Evolutionary conservation across 768 basidiomycete genomes (phyloP).

Genomic region (Suillus weaverae): DNA sequence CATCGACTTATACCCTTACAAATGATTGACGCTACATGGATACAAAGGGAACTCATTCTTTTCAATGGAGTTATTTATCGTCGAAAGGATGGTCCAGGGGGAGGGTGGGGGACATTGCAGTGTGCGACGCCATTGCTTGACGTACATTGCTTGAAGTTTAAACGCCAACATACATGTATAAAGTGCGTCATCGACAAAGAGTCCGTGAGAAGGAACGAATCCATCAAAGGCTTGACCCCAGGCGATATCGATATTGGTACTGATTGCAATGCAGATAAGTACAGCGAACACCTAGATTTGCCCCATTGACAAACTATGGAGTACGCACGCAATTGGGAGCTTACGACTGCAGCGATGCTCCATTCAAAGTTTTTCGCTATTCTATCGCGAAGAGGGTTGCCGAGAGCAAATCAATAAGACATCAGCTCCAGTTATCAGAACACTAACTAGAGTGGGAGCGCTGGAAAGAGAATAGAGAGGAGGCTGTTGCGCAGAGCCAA

Average conservation of each 20-base stretch:
- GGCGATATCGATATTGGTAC: constrained; percentile 64
- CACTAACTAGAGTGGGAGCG: constrained; percentile 66
- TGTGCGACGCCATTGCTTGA: too few relatives aligned
- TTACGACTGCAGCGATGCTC: constrained; percentile 62
- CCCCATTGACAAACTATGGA: constrained; percentile 9
- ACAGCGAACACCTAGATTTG: constrained; percentile 60
- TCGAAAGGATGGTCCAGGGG: too few relatives aligned
- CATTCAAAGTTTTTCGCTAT: constrained; percentile 70
- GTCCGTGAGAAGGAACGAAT: constrained; percentile 67
- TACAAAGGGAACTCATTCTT: too few relatives aligned
- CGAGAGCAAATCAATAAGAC: constrained; percentile 72
- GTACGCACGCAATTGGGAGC: too few relatives aligned
- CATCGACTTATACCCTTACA: too few relatives aligned
- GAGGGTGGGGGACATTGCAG: too few relatives aligned
- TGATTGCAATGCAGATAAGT: constrained; percentile 72
- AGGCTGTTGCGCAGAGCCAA: constrained; percentile 83
- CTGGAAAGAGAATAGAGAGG: constrained; percentile 69
- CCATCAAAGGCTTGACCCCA: constrained; percentile 78
- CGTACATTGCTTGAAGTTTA: too few relatives aligned
- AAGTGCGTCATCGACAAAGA: constrained; percentile 55
- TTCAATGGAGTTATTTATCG: too few relatives aligned
- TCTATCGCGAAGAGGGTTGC: constrained; percentile 65
- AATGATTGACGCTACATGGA: too few relatives aligned
- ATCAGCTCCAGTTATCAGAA: constrained; percentile 66
- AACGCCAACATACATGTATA: too few relatives aligned